Evolutionary conservation across 2,329 filamentous ascomycete species (phyloP), one percentile per base, ranked within the genome.

Genomic region (Calonectria pteridis): DNA sequence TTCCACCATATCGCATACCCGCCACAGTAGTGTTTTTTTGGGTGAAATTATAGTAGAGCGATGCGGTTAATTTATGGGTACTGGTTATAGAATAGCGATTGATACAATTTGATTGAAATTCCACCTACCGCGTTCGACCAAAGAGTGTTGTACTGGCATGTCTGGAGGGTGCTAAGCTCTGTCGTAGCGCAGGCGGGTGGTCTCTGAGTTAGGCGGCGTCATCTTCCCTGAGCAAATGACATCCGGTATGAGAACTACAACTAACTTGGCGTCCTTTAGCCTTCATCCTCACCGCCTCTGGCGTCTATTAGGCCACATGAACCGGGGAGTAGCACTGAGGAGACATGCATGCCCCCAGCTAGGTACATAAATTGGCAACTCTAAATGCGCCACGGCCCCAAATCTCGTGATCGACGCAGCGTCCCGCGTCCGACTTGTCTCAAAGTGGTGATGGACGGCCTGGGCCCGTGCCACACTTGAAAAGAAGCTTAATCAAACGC

Each of bases 1-100:
- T 23, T 77, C 50, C 43, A 31, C 16, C 35, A 75, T 66, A 28
- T 73, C 23, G 71, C 37, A 28, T 29, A 9, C 40, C 40, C 40
- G 16, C 2, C 18, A 18, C 18, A 43, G 7, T 20, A 18, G 40
- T n/a, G 18, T 43, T 6, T 10, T 33, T 46, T 23, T 7, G 9
- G 40, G 20, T 23, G 43, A 4, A 23, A 23, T 23, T 46, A n/a
- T 4, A n/a, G n/a, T 20, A 40, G 10, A 46, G 43, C 43, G n/a
- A 23, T 13, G 23, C n/a, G 20, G n/a, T 46, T 46, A 46, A 46
- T 13, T 23, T 23, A 13, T 23, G 11, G 5, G 5, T 20, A 23
- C 23, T 46, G n/a, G n/a, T n/a, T 46, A 46, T 46, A 46, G n/a
- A 23, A 23, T 46, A 46, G 43, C 43, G 43, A 46, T 46, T 46